phyloP scores from a whole-genome alignment of 2,329 filamentous ascomycete species.

The Colletotrichum tropicale region DNA sequence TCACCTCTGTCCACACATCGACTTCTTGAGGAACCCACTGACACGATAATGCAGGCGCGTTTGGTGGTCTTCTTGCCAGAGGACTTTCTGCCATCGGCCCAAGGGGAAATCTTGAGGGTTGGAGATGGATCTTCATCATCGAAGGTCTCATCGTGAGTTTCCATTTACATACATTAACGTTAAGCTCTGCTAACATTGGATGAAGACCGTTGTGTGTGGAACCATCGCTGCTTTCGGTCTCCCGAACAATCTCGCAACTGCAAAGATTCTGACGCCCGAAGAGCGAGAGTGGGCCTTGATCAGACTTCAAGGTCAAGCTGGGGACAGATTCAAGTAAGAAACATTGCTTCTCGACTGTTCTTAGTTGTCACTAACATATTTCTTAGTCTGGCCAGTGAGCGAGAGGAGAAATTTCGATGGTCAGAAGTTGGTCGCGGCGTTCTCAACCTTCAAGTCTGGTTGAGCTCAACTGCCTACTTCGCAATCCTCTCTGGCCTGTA shows the following conservation, averaged over 20 bases:
- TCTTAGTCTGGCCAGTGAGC: constrained; percentile 26
- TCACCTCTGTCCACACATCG: not conserved
- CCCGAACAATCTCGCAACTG: constrained; percentile 59
- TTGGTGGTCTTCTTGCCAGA: constrained; percentile 66
- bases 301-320: constrained; percentile 43
- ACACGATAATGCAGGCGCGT: constrained; percentile 45
- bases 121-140: constrained; percentile 68
- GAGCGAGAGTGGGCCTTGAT: constrained; percentile 55
- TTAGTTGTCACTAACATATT: not conserved
- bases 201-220: constrained; percentile 59
- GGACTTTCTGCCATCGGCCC: constrained; percentile 65
- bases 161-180: not conserved
- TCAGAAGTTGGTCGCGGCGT: constrained; percentile 66
- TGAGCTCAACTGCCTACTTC: constrained; percentile 66
- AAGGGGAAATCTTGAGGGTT: constrained; percentile 56
- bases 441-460: constrained; percentile 65
- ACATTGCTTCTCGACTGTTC: not conserved
- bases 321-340: constrained; percentile 34
- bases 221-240: constrained; percentile 56
- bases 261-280: constrained; percentile 55
- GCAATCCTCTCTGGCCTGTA: constrained; percentile 63
- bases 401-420: constrained; percentile 60
- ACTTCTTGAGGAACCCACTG: not conserved
- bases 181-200: constrained; percentile 3
- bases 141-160: constrained; percentile 57